Evolutionary conservation across 306 rosid species (phyloP), one percentile per base, ranked within the genome.

Genomic region (Casuarina cunninghamiana): DNA sequence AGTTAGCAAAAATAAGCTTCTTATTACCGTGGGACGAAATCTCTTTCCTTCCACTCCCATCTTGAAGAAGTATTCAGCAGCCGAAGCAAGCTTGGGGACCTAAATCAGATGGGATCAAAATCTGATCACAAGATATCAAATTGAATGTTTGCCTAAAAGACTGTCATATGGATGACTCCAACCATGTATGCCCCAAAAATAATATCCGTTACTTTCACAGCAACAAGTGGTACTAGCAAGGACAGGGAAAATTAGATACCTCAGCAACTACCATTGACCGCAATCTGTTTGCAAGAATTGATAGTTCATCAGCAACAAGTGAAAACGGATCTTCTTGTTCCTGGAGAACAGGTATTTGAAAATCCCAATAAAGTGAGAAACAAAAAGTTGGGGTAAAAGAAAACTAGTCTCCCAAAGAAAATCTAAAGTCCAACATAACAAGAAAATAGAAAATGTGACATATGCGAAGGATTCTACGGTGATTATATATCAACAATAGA

Each of bases 21-120:
- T 73, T 10, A 85, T 84, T 90, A 94, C 98, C 80, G 98, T 94
- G 21, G 98, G 98, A 73, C 98, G 98, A 80, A 94, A 92, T 80
- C 98, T 88, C 78, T 94, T 94, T 75, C 98, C 98, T 83, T 94
- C 98, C 67, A 94, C 94, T 42, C 98, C 98, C 90, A 94, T 79
- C 83, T 89, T 94, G 86, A 94, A 94, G 80, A 94, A 90, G 83
- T 90, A 92, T 76, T 94, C 98, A 66, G 98, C 97, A 77, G 96
- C 94, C 0, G 92, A 89, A 45, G 97, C 97, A 87, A 94, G 98
- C 89, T 94, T 94, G 10, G 98, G 98, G 73, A 94, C 98, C 98
- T 94, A 87, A 45, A 79, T 10, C 13, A 75, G 49, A 75, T 17
- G 35, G 71, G 75, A 81, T 73, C 75, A 78, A 74, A 51, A 58